Percentiles rank a stretch among this genome's conserved stretches.
Evolutionary conservation across 176 grass and related monocot species (phyloP).

Genomic region (Tillandsia fasciculata): DNA sequence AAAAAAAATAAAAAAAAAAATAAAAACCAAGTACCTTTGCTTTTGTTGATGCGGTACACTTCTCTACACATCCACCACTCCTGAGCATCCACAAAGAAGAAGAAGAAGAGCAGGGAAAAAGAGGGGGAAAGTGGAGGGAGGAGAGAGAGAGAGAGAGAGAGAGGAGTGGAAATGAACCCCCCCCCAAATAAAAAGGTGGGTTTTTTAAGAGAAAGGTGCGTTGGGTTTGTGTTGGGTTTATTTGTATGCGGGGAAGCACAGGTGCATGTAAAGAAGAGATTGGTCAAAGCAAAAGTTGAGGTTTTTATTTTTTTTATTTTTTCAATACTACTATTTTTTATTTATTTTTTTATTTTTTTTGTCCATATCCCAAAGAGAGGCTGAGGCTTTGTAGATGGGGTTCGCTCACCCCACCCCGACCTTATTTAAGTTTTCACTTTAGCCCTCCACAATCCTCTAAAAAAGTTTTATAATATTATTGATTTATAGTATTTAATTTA

Average conservation of each 20-base stretch:
- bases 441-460: background rate
- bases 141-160: conserved; percentile 9
- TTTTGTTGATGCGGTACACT: conserved; percentile 10
- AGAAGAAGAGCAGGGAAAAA: conserved; percentile 11
- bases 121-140: conserved; percentile 1
- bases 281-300: conserved; percentile 52
- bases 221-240: background rate
- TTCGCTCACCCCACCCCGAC: conserved; percentile 16
- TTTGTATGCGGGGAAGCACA: conserved; percentile 14
- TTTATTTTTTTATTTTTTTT: background rate
- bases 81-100: conserved; percentile 4
- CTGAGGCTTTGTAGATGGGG: conserved; percentile 22
- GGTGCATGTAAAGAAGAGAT: conserved; percentile 37
- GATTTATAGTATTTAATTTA: too few species aligned
- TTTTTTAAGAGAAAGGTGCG: background rate
- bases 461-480: too few species aligned
- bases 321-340: background rate
- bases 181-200: background rate
- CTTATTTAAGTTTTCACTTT: conserved; percentile 1
- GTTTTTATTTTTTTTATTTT: background rate
- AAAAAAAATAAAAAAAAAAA: background rate
- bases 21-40: background rate
- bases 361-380: conserved; percentile 3
- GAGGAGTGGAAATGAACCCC: background rate
- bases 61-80: conserved; percentile 16